Percentiles rank a stretch among this genome's conserved stretches.
Conservation (phyloP, 2,329 filamentous ascomycete species). For the Madurella fahalii region DNA sequence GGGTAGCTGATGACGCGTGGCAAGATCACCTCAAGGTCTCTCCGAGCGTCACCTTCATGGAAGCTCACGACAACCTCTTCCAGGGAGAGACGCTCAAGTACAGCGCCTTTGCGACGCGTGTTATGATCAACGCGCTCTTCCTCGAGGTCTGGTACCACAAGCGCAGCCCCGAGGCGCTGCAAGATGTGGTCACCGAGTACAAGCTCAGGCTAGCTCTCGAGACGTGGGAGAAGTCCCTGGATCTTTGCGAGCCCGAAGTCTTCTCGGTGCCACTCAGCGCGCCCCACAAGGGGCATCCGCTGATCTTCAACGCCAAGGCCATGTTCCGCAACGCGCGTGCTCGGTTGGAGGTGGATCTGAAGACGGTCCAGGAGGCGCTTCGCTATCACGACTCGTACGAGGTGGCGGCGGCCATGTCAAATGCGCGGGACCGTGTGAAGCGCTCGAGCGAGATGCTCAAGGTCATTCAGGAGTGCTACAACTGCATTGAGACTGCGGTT, state of each 20-base stretch:
- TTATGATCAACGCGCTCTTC: conserved; percentile 98
- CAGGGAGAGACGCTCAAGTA: conserved; percentile 87
- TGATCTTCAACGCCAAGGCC: conserved; percentile 97
- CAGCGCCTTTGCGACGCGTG: conserved; percentile 92
- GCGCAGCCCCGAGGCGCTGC: conserved; percentile 92
- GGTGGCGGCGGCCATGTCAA: conserved; percentile 93
- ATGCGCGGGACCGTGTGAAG: conserved; percentile 89
- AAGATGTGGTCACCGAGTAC: conserved; percentile 97
- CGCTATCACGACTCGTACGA: conserved; percentile 97
- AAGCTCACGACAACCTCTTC: conserved; percentile 92
- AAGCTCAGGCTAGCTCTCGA: conserved; percentile 92
- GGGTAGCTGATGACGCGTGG: conserved; percentile 79
- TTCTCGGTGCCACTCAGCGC: conserved; percentile 86
- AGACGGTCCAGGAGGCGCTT: conserved; percentile 91
- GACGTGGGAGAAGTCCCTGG: conserved; percentile 97
- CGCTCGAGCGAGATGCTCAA: conserved; percentile 97
- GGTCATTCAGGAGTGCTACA: conserved; percentile 95
- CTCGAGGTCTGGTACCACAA: conserved; percentile 99
- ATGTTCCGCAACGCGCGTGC: conserved; percentile 92
- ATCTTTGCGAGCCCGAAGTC: conserved; percentile 86
- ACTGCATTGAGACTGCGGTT: conserved; percentile 94
- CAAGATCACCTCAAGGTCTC: conserved; percentile 69
- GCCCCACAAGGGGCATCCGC: conserved; percentile 89
- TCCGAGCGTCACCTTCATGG: conserved; percentile 79
- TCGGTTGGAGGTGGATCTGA: conserved; percentile 89